phyloP scores from a whole-genome alignment of 1,284 basidiomycete species.

The Leccinum fallax region DNA sequence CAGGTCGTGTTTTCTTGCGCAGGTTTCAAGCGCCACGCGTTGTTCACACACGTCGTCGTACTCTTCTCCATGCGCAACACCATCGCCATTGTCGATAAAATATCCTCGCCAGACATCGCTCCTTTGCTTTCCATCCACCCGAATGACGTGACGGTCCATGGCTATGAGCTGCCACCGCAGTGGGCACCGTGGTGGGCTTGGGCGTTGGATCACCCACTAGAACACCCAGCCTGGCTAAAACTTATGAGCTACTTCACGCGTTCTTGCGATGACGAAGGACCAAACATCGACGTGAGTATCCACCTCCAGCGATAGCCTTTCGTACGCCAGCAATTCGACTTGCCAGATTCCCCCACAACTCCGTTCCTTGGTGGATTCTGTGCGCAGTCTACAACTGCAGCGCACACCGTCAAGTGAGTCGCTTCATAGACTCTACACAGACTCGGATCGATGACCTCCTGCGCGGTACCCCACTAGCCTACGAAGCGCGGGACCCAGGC shows the following conservation, averaged over 20 bases:
- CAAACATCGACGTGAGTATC: conserved; percentile 19
- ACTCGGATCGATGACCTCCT: neutral
- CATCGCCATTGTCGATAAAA: conserved; percentile 16
- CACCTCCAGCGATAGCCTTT: neutral
- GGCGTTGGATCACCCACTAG: conserved; percentile 19
- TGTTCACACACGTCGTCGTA: neutral
- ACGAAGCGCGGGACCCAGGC: conserved; percentile 8
- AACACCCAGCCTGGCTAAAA: conserved; percentile 23
- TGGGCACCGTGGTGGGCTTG: conserved; percentile 36
- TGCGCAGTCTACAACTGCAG: conserved; percentile 32
- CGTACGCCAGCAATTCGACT: neutral
- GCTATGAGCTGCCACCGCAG: conserved; percentile 11
- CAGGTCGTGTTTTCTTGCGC: neutral
- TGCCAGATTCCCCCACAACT: conserved; percentile 32
- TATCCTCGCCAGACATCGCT: conserved; percentile 21
- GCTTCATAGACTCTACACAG: neutral
- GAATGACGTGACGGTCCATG: conserved; percentile 26
- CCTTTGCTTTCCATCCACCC: conserved; percentile 33
- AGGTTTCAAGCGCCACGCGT: neutral
- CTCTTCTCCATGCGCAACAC: neutral
- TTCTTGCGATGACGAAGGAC: conserved; percentile 10
- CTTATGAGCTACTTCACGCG: conserved; percentile 31
- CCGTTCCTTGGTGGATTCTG: conserved; percentile 24
- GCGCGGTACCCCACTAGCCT: conserved; percentile 8
- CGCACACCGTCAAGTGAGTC: conserved; percentile 23